Evolutionary conservation across 306 rosid species (phyloP), one percentile per base, ranked within the genome.

Genomic region (Cucumis cinereus): DNA sequence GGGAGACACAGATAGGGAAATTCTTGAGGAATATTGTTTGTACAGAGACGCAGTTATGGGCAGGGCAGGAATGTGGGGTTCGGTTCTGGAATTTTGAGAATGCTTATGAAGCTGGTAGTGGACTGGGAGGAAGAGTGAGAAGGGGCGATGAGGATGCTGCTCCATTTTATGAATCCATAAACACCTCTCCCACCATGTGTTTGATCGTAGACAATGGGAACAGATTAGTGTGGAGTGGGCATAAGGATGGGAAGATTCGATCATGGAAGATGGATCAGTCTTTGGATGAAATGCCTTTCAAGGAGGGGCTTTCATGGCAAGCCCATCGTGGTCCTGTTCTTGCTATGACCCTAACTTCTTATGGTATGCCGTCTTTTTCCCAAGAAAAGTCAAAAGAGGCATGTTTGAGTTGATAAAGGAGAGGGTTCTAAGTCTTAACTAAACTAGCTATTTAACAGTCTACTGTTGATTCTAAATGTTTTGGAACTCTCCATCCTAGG

Each of bases 271-370:
- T 84, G 90, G 96, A 92, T 78, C 96, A 89, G 82, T 78, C 87
- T 26, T 80, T 84, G 76, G 84, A 82, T 77, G 80, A 76, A 41
- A 78, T 88, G 43, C 93, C 98, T 23, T 95, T 95, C 61, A 95
- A 89, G 90, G 99, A 95, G 81, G 99, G 97, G 47, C 98, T 95
- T 78, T 92, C 99, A 5, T 95, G 99, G 99, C 99, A 86, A 82
- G 99, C 97, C 5, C 96, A 95, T 61, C 87, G 89, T n/a, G 90
- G 87, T 63, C 93, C 98, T 35, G 96, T 92, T 85, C 96, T 89
- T 79, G 81, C 98, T 79, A 77, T 95, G 81, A 83, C 85, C 77
- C 61, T 89, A 41, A 89, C 85, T 79, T 68, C 90, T 76, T 89
- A 85, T 8, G 99, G 97, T 88, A 50, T 74, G 36, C 75, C 0